A percentile compares a stretch with the other conserved stretches of the same genome.
Conservation (phyloP, 2,329 filamentous ascomycete genomes). For the Pyrenochaeta sp. region DNA sequence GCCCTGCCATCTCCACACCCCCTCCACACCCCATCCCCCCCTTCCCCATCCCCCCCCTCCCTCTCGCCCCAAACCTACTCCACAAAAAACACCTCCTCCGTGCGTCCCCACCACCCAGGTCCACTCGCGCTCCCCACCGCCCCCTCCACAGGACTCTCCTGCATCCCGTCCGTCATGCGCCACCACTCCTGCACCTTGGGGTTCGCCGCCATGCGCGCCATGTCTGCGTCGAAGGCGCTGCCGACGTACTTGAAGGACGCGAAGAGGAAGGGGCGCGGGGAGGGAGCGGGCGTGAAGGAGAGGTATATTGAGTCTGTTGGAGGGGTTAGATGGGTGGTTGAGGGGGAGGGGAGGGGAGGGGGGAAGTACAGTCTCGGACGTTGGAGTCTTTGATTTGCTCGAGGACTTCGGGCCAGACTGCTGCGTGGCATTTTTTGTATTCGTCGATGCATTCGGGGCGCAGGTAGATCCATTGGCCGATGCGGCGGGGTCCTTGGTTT, state of each 20-base stretch:
- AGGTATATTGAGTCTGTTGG: slow-evolving; percentile 71
- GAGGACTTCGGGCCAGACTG: slow-evolving; percentile 79
- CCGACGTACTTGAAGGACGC: slow-evolving; percentile 82
- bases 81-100: slow-evolving; percentile 73
- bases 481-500: slow-evolving; percentile 53
- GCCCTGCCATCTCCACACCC: too few species aligned
- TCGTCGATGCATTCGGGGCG: slow-evolving; percentile 70
- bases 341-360: slow-evolving; percentile 58
- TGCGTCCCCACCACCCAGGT: slow-evolving; percentile 69
- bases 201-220: slow-evolving; percentile 77
- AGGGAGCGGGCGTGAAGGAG: too few species aligned
- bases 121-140: slow-evolving; percentile 34
- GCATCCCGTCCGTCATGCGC: slow-evolving; percentile 79
- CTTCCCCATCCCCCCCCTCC: too few species aligned
- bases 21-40: too few species aligned
- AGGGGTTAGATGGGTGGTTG: neutral
- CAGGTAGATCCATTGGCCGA: slow-evolving; percentile 77
- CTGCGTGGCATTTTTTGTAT: slow-evolving; percentile 77
- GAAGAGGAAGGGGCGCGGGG: slow-evolving; percentile 68
- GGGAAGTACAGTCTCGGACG: slow-evolving; percentile 67
- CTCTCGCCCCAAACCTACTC: too few species aligned
- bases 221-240: slow-evolving; percentile 73
- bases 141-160: slow-evolving; percentile 66
- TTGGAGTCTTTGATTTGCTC: slow-evolving; percentile 78
- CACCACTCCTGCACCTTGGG: slow-evolving; percentile 80